These are phyloP conservation scores for Botrytis elliptica DNA, from an alignment of 2,329 filamentous ascomycete species.

Conservation along the genomic window DNA sequence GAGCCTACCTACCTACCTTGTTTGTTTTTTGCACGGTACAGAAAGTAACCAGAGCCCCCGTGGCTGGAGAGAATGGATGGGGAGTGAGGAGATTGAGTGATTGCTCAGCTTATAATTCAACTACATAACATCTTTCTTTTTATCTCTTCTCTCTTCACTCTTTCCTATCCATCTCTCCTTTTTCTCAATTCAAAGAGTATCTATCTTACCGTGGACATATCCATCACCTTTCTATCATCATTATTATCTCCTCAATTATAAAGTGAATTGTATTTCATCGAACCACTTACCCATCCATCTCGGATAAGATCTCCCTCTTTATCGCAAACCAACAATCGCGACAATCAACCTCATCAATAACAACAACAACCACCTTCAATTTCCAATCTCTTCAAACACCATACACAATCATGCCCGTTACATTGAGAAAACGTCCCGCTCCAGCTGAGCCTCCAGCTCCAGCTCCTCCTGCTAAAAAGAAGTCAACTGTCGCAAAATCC, in stretches of 20 bases:
- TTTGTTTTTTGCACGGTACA: neutral
- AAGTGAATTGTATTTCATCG: neutral
- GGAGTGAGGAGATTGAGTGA: constrained; percentile 27
- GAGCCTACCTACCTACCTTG: neutral
- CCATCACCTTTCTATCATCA: neutral
- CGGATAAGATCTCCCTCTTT: constrained; percentile 3
- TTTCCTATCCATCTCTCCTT: constrained; percentile 10
- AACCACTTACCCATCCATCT: neutral
- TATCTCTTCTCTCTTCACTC: neutral
- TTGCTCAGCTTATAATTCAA: constrained; percentile 33
- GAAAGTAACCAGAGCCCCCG: constrained; percentile 25
- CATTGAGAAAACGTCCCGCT: constrained; percentile 62
- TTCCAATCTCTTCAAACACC: constrained; percentile 20
- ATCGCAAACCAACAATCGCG: constrained; percentile 22
- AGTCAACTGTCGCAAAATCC: constrained; percentile 43
- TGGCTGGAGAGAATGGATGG: constrained; percentile 17
- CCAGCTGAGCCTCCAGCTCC: constrained; percentile 46
- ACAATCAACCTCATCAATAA: constrained; percentile 27
- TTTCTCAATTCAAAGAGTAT: neutral
- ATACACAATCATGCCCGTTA: constrained; percentile 52
- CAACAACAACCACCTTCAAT: constrained; percentile 6
- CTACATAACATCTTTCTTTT: constrained; percentile 18
- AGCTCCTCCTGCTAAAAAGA: constrained; percentile 50
- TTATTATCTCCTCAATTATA: neutral
- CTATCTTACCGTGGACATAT: no score